A percentile compares a stretch with the other conserved stretches of the same genome.
Conservation (phyloP, 768 basidiomycete species). For the Lentinula raphanica region DNA sequence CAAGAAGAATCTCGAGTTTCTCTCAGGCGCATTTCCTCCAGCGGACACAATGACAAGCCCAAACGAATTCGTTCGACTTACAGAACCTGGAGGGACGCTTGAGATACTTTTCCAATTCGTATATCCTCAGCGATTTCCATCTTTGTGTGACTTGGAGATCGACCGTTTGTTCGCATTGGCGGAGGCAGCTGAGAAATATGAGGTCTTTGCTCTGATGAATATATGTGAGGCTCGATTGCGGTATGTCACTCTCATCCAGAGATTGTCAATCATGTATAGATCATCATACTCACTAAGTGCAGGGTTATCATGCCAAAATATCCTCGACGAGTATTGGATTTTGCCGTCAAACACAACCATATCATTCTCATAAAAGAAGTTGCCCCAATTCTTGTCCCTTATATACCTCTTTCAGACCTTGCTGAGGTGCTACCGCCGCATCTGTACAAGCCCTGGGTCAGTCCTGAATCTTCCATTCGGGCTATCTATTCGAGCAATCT, state of each 20-base stretch:
- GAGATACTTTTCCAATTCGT: conserved; percentile 6
- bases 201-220: conserved; percentile 6
- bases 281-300: too few relatives aligned
- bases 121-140: conserved; percentile 1
- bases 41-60: not conserved
- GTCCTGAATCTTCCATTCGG: not conserved
- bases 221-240: not conserved
- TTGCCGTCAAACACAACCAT: not conserved
- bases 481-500: not conserved
- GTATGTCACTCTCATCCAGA: not conserved
- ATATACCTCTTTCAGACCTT: not conserved
- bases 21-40: not conserved
- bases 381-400: not conserved
- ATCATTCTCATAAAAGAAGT: not conserved
- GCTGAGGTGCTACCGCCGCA: not conserved
- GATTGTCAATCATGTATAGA: too few relatives aligned
- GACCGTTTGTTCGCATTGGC: not conserved
- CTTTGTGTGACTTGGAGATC: not conserved
- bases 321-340: not conserved
- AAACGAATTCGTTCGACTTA: conserved; percentile 2
- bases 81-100: not conserved
- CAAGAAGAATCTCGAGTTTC: conserved; percentile 4
- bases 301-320: not conserved
- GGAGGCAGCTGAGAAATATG: conserved; percentile 8
- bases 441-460: not conserved